Evolutionary conservation across 306 rosid genomes (phyloP).

Genomic region (Calophaca sinica): DNA sequence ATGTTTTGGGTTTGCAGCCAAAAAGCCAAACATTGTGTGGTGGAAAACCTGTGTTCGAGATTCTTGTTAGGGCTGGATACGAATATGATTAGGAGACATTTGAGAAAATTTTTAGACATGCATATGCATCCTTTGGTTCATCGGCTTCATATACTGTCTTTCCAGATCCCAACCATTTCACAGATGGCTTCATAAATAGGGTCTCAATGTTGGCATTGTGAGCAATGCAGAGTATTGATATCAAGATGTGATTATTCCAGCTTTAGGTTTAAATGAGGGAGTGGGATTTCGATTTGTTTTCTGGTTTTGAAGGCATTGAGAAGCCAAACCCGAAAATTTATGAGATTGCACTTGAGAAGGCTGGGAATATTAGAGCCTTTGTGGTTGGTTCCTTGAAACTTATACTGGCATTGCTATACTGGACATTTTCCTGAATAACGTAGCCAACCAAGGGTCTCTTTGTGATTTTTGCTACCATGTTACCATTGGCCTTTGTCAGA

Average conservation of each 20-base stretch:
- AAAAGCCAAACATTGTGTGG: conserved; percentile 86
- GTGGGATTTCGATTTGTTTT: conserved; percentile 94
- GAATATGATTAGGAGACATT: conserved; percentile 91
- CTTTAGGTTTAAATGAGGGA: conserved; percentile 80
- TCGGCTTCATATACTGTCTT: conserved; percentile 80
- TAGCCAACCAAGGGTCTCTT: too few species aligned
- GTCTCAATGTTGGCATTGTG: conserved; percentile 77
- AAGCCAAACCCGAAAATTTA: conserved; percentile 81
- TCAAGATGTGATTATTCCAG: conserved; percentile 85
- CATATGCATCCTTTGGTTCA: conserved; percentile 86
- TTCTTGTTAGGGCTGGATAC: conserved; percentile 91
- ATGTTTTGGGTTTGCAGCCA: conserved; percentile 78
- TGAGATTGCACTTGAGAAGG: conserved; percentile 77
- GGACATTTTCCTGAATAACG: too few species aligned
- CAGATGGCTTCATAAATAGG: conserved; percentile 79
- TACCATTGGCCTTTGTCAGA: too few species aligned
- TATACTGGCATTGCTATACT: too few species aligned
- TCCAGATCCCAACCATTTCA: conserved; percentile 85
- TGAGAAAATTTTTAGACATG: conserved; percentile 86
- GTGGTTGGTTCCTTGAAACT: too few species aligned
- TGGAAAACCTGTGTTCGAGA: conserved; percentile 91
- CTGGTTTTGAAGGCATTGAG: conserved; percentile 89
- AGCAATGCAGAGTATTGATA: conserved; percentile 87
- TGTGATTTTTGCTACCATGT: too few species aligned
- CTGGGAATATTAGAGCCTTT: conserved; percentile 56